These are phyloP conservation scores for Botrytis hyacinthi DNA, from an alignment of 2,329 filamentous ascomycete genomes.

Conservation along the genomic window DNA sequence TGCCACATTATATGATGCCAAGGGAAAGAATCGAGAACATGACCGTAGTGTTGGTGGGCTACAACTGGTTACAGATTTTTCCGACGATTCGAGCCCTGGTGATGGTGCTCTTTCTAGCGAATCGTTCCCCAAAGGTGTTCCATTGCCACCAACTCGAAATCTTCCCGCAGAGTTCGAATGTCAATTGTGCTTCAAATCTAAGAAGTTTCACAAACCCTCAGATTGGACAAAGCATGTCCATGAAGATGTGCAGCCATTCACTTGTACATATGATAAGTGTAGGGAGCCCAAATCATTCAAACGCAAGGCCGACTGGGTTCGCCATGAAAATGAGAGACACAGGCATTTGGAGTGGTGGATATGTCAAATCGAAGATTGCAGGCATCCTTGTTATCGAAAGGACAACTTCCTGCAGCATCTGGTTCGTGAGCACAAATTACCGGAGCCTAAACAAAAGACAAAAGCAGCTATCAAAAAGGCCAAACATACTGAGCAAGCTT, in stretches of 20 bases:
- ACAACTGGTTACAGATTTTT: constrained; percentile 54
- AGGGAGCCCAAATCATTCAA: constrained; percentile 89
- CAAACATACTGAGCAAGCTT: constrained; percentile 61
- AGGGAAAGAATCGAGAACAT: constrained; percentile 56
- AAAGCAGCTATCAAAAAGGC: constrained; percentile 65
- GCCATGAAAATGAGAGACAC: constrained; percentile 90
- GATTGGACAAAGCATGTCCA: constrained; percentile 98
- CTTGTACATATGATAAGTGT: constrained; percentile 83
- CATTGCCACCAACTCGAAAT: constrained; percentile 71
- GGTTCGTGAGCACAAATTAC: constrained; percentile 84
- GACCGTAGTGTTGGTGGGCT: constrained; percentile 57
- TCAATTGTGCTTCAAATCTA: constrained; percentile 78
- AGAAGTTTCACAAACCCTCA: constrained; percentile 85
- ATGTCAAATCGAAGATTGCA: constrained; percentile 77
- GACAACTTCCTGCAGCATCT: constrained; percentile 94
- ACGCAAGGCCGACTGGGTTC: constrained; percentile 92
- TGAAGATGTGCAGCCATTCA: constrained; percentile 90
- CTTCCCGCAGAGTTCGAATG: constrained; percentile 90
- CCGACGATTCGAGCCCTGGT: constrained; percentile 63
- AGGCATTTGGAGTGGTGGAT: constrained; percentile 89
- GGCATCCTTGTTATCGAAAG: constrained; percentile 78
- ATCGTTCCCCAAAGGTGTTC: constrained; percentile 77
- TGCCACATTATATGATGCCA: constrained; percentile 59
- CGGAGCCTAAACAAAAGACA: constrained; percentile 76
- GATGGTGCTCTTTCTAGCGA: constrained; percentile 70